Evolutionary conservation across 2,329 filamentous ascomycete genomes (phyloP).

Genomic region (Scedosporium dehoogii): DNA sequence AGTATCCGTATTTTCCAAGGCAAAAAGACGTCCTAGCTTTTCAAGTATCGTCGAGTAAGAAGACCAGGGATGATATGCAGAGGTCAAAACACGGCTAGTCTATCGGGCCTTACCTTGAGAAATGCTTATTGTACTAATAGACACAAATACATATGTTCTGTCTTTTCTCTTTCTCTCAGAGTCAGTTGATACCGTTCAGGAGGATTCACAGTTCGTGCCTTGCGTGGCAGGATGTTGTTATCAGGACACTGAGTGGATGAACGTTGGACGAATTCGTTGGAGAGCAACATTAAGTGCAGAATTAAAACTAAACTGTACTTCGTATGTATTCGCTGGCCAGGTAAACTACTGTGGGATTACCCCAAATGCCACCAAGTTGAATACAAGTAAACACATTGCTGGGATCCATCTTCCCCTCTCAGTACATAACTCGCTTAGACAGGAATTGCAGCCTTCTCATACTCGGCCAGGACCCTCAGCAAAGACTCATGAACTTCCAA

Average conservation of each 20-base stretch:
- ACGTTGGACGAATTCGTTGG: background rate
- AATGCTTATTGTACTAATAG: background rate
- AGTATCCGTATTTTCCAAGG: no score
- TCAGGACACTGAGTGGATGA: no score
- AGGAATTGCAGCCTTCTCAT: no score
- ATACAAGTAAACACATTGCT: background rate
- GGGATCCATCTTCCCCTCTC: background rate
- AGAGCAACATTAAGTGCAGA: background rate
- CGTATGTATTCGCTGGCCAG: constrained; percentile 3
- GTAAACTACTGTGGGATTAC: background rate
- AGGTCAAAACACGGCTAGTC: background rate
- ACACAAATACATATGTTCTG: background rate
- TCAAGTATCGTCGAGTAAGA: background rate
- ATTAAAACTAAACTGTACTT: background rate
- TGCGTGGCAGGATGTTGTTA: no score
- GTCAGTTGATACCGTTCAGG: background rate
- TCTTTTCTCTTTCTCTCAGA: background rate
- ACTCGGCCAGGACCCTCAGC: background rate
- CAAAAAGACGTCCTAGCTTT: background rate
- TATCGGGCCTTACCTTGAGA: background rate
- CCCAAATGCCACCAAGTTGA: background rate
- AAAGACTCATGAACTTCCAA: background rate
- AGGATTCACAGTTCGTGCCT: no score
- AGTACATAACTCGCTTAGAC: no score
- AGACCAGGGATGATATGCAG: background rate